A percentile compares a stretch with the other conserved stretches of the same genome.
These are phyloP conservation scores for Lactarius hatsudake DNA, from an alignment of 768 basidiomycete species.

Conservation along the genomic window DNA sequence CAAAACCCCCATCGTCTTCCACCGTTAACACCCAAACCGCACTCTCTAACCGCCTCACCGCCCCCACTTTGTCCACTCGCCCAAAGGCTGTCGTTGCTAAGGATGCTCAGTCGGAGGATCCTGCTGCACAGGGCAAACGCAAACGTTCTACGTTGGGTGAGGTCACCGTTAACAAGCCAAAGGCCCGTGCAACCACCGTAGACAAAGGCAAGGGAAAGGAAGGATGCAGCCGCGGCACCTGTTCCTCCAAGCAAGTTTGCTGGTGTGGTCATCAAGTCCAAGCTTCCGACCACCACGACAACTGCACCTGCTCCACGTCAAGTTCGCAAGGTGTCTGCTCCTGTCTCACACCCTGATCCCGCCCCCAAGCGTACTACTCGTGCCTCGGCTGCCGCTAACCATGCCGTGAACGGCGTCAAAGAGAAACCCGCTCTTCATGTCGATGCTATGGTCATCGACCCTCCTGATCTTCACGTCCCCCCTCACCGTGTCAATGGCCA, in stretches of 20 bases:
- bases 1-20: constrained; percentile 51
- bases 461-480: constrained; percentile 32
- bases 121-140: constrained; percentile 55
- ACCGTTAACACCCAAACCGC: constrained; percentile 38
- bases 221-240: constrained; percentile 32
- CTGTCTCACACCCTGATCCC: constrained; percentile 6
- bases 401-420: constrained; percentile 36
- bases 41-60: constrained; percentile 41
- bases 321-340: constrained; percentile 48
- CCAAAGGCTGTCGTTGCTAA: constrained; percentile 44
- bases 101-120: constrained; percentile 45
- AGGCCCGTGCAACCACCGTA: constrained; percentile 35
- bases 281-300: constrained; percentile 44
- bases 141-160: constrained; percentile 77
- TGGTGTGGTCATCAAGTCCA: constrained; percentile 56
- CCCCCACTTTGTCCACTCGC: constrained; percentile 51
- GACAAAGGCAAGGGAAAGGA: constrained; percentile 57
- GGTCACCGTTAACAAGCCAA: constrained; percentile 55
- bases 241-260: constrained; percentile 51
- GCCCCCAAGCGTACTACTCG: constrained; percentile 31
- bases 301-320: constrained; percentile 39
- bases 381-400: constrained; percentile 32
- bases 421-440: constrained; percentile 38
- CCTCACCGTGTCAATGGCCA: constrained; percentile 30
- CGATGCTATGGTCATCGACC: constrained; percentile 47